phyloP scores from a whole-genome alignment of 164 flowering plant species.

The Aristolochia fimbriata region DNA sequence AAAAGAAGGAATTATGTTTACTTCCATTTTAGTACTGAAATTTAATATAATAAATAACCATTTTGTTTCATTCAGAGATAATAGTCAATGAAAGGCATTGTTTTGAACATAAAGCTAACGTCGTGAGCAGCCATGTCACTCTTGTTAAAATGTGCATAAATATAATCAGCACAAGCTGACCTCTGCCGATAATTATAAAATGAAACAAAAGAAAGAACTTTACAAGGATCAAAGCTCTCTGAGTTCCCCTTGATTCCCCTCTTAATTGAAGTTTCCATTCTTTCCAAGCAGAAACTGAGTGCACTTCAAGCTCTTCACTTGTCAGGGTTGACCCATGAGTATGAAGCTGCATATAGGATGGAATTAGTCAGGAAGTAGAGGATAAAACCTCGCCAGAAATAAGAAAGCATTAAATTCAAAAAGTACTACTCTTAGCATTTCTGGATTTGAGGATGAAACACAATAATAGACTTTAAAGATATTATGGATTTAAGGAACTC shows the following conservation, averaged over 20 bases:
- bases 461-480: too few relatives aligned
- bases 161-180: background rate
- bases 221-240: constrained; percentile 30
- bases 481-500: too few relatives aligned
- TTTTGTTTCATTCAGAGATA: too few relatives aligned
- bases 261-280: constrained; percentile 19
- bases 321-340: constrained; percentile 19
- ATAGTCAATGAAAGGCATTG: too few relatives aligned
- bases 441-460: too few relatives aligned
- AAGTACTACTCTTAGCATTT: too few relatives aligned
- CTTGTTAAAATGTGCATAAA: background rate
- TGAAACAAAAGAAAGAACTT: background rate
- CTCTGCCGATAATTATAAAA: background rate
- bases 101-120: background rate
- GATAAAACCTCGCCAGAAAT: too few relatives aligned
- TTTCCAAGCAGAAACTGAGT: constrained; percentile 32
- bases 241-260: constrained; percentile 15
- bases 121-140: background rate
- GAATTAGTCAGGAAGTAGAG: too few relatives aligned
- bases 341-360: constrained; percentile 24
- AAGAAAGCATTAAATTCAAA: too few relatives aligned
- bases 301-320: constrained; percentile 26
- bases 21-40: too few relatives aligned
- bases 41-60: too few relatives aligned
- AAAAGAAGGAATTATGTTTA: too few relatives aligned